Evolutionary conservation across 768 basidiomycete species (phyloP).

Genomic region (Mycena crocata): DNA sequence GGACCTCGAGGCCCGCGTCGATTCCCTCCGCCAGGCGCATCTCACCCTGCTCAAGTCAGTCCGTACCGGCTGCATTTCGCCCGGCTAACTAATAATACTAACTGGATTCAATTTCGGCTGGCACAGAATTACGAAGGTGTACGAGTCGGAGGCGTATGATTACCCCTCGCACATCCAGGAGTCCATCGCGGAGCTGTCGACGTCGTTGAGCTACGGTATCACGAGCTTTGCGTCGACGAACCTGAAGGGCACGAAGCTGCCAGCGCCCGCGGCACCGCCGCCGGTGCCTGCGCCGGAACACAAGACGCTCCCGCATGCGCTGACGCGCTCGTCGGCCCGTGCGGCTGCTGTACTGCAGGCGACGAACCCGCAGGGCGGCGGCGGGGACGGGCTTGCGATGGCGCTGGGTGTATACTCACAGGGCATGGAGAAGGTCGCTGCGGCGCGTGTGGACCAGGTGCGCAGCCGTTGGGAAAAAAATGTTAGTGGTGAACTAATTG

Average conservation of each 20-base stretch:
- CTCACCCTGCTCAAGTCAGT: constrained; percentile 80
- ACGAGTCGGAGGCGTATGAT: constrained; percentile 89
- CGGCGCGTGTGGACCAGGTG: constrained; percentile 78
- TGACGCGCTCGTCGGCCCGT: constrained; percentile 79
- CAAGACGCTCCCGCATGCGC: constrained; percentile 97
- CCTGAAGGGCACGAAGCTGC: constrained; percentile 88
- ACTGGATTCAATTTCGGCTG: too few relatives aligned
- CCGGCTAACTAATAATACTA: neutral
- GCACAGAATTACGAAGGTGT: constrained; percentile 85
- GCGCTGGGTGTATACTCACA: constrained; percentile 81
- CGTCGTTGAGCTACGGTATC: constrained; percentile 77
- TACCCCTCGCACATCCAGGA: constrained; percentile 92
- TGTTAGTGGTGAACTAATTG: neutral
- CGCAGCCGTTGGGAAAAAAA: neutral
- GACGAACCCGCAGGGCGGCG: constrained; percentile 54
- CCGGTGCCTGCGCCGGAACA: constrained; percentile 73
- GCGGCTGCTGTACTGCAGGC: constrained; percentile 63
- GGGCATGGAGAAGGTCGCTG: constrained; percentile 85
- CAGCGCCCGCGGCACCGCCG: constrained; percentile 66
- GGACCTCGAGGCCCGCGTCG: constrained; percentile 94
- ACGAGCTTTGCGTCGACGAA: constrained; percentile 90
- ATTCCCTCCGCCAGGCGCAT: constrained; percentile 88
- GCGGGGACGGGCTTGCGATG: constrained; percentile 75
- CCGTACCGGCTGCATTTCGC: neutral
- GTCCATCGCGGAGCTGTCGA: constrained; percentile 79